Evolutionary conservation across 768 basidiomycete genomes (phyloP).

Genomic region (Lepiota venenata): DNA sequence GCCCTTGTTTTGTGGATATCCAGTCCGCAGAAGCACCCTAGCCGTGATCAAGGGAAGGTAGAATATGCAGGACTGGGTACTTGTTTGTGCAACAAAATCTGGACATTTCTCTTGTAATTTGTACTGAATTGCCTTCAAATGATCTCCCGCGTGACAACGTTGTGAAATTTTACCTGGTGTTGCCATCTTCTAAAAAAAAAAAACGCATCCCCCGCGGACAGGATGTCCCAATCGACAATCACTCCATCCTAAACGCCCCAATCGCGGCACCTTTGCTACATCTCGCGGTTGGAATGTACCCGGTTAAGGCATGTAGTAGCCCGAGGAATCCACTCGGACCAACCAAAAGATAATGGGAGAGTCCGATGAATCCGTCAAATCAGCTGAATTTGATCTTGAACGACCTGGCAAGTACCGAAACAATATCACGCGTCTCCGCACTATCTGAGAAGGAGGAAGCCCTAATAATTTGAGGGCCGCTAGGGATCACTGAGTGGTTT

Average conservation of each 20-base stretch:
- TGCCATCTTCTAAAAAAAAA: background rate
- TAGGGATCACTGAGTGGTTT: too few species aligned
- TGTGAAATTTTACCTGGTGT: constrained; percentile 11
- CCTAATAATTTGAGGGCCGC: background rate
- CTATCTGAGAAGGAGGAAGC: constrained; percentile 1
- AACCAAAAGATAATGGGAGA: constrained; percentile 1
- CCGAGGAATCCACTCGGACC: constrained; percentile 10
- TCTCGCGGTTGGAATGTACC: background rate
- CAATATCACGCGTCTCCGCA: background rate
- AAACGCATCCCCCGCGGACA: background rate
- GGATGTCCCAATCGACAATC: background rate
- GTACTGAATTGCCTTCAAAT: background rate
- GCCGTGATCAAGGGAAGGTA: background rate
- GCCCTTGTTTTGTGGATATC: background rate
- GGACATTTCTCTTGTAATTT: background rate
- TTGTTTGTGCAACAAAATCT: constrained; percentile 7
- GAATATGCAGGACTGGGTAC: constrained; percentile 3
- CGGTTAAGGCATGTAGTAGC: background rate
- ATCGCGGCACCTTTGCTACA: background rate
- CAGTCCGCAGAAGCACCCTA: too few species aligned
- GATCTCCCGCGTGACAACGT: constrained; percentile 1
- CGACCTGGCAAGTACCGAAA: too few species aligned
- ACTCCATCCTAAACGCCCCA: background rate
- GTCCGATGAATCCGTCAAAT: background rate
- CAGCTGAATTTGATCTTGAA: too few species aligned